phyloP scores from a whole-genome alignment of 2,329 filamentous ascomycete species.

The Fusarium sp. region DNA sequence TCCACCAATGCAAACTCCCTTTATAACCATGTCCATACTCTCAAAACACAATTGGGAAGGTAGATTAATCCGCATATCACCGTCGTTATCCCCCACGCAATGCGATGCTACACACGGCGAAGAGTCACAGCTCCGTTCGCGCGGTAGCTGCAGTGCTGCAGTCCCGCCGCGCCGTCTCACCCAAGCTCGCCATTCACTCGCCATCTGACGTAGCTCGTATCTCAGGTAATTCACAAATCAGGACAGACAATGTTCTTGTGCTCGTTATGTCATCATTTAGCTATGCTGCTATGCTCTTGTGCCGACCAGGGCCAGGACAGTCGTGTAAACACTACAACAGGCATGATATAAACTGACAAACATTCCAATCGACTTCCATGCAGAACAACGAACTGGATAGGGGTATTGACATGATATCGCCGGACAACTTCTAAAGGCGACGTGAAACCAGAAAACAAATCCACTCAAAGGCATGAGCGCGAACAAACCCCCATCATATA shows the following conservation, averaged over 20 bases:
- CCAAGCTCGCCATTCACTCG: background rate
- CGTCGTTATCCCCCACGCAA: background rate
- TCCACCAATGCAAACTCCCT: background rate
- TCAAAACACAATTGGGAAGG: background rate
- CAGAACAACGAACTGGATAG: constrained; percentile 18
- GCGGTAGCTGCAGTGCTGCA: background rate
- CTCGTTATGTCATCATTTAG: constrained; percentile 6
- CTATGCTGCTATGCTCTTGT: background rate
- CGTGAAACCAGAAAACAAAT: background rate
- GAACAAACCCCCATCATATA: background rate
- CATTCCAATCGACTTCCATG: background rate
- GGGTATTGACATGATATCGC: constrained; percentile 32
- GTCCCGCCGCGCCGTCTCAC: no score
- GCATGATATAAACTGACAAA: background rate
- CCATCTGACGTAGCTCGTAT: background rate
- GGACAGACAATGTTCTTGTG: background rate
- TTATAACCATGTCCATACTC: background rate
- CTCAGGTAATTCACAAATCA: background rate
- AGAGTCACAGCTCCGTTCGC: background rate
- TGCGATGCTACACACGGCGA: background rate
- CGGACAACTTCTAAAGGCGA: constrained; percentile 15
- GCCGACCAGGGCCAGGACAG: background rate
- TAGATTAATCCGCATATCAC: background rate
- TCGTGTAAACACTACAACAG: background rate
- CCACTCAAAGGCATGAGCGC: background rate